Conservation (phyloP, 2,329 filamentous ascomycete species). For the Metarhizium sp. region DNA sequence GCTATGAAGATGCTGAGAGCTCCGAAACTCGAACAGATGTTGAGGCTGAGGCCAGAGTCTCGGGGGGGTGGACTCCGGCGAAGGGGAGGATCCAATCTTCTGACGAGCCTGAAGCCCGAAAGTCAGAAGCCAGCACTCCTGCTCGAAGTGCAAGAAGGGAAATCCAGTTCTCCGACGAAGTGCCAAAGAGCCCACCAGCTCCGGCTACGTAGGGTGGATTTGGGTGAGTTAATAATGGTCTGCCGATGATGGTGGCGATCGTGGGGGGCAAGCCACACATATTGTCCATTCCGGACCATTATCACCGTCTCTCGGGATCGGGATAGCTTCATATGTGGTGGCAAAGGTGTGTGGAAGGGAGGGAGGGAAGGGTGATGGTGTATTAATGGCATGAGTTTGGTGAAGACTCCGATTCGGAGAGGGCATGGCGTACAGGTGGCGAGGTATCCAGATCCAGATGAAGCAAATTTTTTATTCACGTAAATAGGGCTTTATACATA, state of each 20-base stretch:
- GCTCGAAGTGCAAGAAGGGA: slow-evolving; percentile 2
- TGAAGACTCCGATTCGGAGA: not conserved
- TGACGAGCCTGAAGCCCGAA: not conserved
- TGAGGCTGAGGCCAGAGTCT: not conserved
- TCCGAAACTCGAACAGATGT: not conserved
- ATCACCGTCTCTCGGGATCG: not conserved
- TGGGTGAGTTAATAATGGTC: not conserved
- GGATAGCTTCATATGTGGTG: not conserved
- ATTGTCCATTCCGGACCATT: not conserved
- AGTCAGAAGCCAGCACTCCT: not conserved
- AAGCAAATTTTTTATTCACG: not conserved
- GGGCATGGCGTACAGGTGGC: not conserved
- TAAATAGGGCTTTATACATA: no score
- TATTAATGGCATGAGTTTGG: not conserved
- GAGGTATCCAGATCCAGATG: not conserved
- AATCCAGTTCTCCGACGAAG: slow-evolving; percentile 5
- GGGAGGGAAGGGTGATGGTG: not conserved
- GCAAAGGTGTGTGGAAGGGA: not conserved
- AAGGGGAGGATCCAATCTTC: not conserved
- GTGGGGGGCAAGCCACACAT: not conserved
- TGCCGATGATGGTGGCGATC: not conserved
- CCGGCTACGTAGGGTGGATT: not conserved
- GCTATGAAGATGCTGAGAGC: not conserved
- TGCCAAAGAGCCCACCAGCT: not conserved
- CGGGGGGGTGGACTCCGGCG: not conserved